Percentiles rank a stretch among this genome's conserved stretches.
Evolutionary conservation across 148 eudicot genomes (phyloP).

Genomic region (Oxyria digyna): DNA sequence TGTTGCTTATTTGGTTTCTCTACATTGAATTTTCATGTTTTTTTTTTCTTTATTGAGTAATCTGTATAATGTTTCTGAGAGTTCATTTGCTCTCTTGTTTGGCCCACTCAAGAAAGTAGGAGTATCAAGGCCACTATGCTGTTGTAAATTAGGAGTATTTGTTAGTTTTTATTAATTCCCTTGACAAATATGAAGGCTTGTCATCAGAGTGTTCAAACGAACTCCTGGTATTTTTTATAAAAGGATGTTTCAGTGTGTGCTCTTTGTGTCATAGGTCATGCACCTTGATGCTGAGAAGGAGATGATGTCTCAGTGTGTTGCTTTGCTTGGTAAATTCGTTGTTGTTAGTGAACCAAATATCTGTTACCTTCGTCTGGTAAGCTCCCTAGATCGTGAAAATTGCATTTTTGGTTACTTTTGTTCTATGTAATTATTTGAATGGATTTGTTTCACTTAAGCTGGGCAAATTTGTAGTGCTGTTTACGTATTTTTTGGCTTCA

Average conservation of each 20-base stretch:
- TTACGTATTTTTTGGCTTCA: not conserved
- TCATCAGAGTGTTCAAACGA: not conserved
- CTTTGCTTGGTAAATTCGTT: constrained; percentile 96
- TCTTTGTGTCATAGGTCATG: constrained; percentile 63
- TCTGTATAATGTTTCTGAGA: too few relatives aligned
- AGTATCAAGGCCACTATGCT: not conserved
- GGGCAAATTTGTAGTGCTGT: not conserved
- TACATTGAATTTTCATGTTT: too few relatives aligned
- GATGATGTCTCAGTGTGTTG: constrained; percentile 99
- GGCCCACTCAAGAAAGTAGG: too few relatives aligned
- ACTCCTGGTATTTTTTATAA: not conserved
- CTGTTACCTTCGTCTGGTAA: constrained; percentile 93
- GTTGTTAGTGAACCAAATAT: constrained; percentile 99
- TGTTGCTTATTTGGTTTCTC: too few relatives aligned
- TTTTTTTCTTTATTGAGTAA: too few relatives aligned
- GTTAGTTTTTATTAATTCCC: not conserved
- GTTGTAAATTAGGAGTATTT: not conserved
- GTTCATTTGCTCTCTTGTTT: too few relatives aligned
- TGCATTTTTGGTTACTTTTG: not conserved
- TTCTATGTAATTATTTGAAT: not conserved
- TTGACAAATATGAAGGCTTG: not conserved
- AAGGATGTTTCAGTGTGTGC: not conserved
- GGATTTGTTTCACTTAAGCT: constrained; percentile 10
- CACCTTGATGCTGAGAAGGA: constrained; percentile 99
- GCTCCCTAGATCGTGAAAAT: constrained; percentile 13